These are phyloP conservation scores for Trypanosoma theileri DNA, from an alignment of 208 protist genomes.

Conservation along the genomic window DNA sequence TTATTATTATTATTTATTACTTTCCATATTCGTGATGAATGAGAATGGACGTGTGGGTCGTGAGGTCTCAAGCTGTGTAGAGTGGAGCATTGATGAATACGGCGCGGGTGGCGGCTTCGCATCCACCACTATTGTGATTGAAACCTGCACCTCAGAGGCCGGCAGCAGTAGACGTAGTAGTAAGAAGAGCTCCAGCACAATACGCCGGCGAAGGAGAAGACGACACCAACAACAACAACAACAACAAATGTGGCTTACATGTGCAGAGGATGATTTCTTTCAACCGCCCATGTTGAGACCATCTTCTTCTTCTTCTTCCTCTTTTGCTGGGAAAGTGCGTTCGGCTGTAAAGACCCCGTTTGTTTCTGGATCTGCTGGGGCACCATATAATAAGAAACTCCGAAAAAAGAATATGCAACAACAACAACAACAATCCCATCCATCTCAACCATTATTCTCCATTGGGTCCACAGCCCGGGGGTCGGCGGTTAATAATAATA, in stretches of 20 bases:
- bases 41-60: not conserved
- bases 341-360: slow-evolving; percentile 28
- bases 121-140: slow-evolving; percentile 25
- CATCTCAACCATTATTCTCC: slow-evolving; percentile 5
- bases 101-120: slow-evolving; percentile 18
- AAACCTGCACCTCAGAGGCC: slow-evolving; percentile 30
- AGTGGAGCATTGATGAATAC: slow-evolving; percentile 25
- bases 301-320: not conserved
- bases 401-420: slow-evolving; percentile 44
- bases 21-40: not conserved
- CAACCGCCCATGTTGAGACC: no score
- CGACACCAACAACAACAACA: slow-evolving; percentile 15
- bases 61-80: slow-evolving; percentile 16
- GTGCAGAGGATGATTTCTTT: slow-evolving; percentile 32
- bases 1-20: not conserved
- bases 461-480: slow-evolving; percentile 2
- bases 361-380: slow-evolving; percentile 15
- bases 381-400: slow-evolving; percentile 65
- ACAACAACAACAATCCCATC: slow-evolving; percentile 6
- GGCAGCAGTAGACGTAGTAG: slow-evolving; percentile 48
- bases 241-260: slow-evolving; percentile 5
- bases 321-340: slow-evolving; percentile 7
- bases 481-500: not conserved
- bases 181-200: slow-evolving; percentile 26
- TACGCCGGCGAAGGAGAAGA: slow-evolving; percentile 17